Evolutionary conservation across 78 protist species (phyloP).

Genomic region (Tieghemostelium lacteum): DNA sequence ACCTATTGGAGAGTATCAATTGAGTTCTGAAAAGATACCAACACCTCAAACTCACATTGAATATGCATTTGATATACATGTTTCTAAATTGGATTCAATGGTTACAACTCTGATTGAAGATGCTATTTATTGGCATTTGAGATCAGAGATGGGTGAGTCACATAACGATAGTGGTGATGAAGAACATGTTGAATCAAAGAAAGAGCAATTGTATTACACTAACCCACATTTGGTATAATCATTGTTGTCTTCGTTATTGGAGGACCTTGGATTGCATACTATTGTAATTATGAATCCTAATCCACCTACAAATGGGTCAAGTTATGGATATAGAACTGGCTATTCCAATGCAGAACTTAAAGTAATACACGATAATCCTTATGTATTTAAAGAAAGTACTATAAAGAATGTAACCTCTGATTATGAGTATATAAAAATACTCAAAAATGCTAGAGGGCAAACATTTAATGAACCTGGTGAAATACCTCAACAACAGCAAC

Average conservation of each 20-base stretch:
- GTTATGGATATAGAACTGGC: slow-evolving; percentile 70
- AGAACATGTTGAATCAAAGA: no score
- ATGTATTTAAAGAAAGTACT: not conserved
- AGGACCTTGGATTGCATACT: slow-evolving; percentile 12
- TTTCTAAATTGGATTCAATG: slow-evolving; percentile 44
- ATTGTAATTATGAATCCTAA: slow-evolving; percentile 53
- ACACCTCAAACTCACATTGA: slow-evolving; percentile 68
- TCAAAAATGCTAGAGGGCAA: no score
- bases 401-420: not conserved
- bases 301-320: slow-evolving; percentile 19
- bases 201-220: slow-evolving; percentile 17
- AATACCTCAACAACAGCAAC: no score
- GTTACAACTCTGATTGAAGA: slow-evolving; percentile 57
- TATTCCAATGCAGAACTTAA: slow-evolving; percentile 44
- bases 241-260: slow-evolving; percentile 28
- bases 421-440: not conserved
- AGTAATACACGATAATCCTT: slow-evolving; percentile 7
- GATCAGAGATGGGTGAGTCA: slow-evolving; percentile 11
- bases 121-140: slow-evolving; percentile 60
- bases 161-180: no score
- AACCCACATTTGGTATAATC: slow-evolving; percentile 42
- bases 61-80: slow-evolving; percentile 64
- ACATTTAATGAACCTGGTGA: no score
- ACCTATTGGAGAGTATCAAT: slow-evolving; percentile 46
- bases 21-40: not conserved